A percentile compares a stretch with the other conserved stretches of the same genome.
phyloP scores from a whole-genome alignment of 1,284 basidiomycete species.

The Heterobasidion annosum region DNA sequence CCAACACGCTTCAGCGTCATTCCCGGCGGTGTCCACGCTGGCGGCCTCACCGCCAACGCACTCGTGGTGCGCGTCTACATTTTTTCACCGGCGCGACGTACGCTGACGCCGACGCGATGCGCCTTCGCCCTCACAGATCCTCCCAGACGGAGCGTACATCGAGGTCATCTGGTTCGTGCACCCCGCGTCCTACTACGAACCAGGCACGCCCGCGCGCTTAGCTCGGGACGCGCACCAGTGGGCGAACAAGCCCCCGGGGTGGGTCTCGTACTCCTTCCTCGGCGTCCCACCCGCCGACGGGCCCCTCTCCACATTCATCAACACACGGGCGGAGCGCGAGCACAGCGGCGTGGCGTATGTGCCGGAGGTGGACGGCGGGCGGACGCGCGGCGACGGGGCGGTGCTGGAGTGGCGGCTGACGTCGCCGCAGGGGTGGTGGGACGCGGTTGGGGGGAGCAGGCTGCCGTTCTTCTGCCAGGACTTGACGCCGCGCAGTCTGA shows the following conservation, averaged over 20 bases:
- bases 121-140: constrained; percentile 27
- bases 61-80: constrained; percentile 37
- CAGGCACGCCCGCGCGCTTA: constrained; percentile 30
- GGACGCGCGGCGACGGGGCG: constrained; percentile 41
- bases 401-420: constrained; percentile 51
- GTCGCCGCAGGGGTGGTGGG: constrained; percentile 18
- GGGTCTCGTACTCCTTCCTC: constrained; percentile 58
- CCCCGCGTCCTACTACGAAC: constrained; percentile 39
- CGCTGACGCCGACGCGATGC: neutral
- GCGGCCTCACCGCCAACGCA: constrained; percentile 52
- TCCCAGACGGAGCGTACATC: constrained; percentile 53
- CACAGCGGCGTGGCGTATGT: constrained; percentile 30
- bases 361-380: constrained; percentile 37
- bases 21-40: constrained; percentile 53
- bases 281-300: constrained; percentile 30
- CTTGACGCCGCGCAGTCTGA: constrained; percentile 44
- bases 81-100: neutral
- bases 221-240: constrained; percentile 39
- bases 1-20: constrained; percentile 34
- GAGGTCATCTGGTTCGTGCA: constrained; percentile 61
- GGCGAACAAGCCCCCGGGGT: constrained; percentile 45
- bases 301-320: constrained; percentile 40
- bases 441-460: constrained; percentile 17
- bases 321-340: constrained; percentile 31
- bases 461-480: constrained; percentile 71